These are phyloP conservation scores for Penicillium nordicum DNA, from an alignment of 2,329 filamentous ascomycete species.

Conservation along the genomic window DNA sequence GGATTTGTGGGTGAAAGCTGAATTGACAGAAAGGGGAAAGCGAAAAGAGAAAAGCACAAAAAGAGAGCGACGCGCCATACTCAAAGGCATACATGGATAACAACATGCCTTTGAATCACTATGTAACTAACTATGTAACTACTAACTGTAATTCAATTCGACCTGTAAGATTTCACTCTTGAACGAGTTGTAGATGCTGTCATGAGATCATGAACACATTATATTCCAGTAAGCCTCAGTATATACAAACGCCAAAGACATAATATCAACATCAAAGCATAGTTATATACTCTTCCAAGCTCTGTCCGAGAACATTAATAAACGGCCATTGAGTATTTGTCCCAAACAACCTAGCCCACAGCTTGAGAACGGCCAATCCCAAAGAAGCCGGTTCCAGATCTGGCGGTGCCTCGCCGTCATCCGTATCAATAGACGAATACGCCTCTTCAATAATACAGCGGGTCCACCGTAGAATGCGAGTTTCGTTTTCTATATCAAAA, in stretches of 20 bases:
- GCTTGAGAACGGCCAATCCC: slow-evolving; percentile 28
- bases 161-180: not conserved
- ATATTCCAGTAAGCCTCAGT: not conserved
- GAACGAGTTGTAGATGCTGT: not conserved
- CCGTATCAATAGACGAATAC: slow-evolving; percentile 31
- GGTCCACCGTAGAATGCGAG: slow-evolving; percentile 32
- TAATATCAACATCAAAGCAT: slow-evolving; percentile 20
- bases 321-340: slow-evolving; percentile 36
- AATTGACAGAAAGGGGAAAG: not conserved
- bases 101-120: not conserved
- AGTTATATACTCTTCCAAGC: slow-evolving; percentile 29
- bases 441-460: slow-evolving; percentile 34
- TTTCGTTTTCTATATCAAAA: slow-evolving; percentile 28
- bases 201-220: not conserved
- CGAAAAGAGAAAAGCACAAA: not conserved
- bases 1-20: not conserved
- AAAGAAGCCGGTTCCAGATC: slow-evolving; percentile 27
- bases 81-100: not conserved
- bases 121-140: no score
- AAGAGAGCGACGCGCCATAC: not conserved
- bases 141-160: not conserved
- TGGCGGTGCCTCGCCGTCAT: slow-evolving; percentile 22
- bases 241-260: not conserved
- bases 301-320: slow-evolving; percentile 32
- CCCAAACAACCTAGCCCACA: slow-evolving; percentile 33